Evolutionary conservation across 345 rosid species (phyloP).

Genomic region (Fremontodendron californicum): DNA sequence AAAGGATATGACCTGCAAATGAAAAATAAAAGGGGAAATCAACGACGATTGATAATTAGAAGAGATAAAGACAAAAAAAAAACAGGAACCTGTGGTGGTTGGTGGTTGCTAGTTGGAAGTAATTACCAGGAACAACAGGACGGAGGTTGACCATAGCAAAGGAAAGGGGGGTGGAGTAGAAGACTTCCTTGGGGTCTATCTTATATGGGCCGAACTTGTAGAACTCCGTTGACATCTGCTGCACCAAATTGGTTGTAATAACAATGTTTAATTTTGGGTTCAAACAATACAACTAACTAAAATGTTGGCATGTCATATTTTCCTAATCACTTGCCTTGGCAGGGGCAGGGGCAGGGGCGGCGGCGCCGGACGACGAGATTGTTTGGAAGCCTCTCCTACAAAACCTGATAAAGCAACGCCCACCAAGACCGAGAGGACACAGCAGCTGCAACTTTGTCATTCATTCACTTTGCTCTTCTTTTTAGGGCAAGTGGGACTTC

Average conservation of each 20-base stretch:
- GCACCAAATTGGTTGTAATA: background rate
- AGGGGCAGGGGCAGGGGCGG: background rate
- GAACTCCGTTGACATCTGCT: conserved; percentile 36
- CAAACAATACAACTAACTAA: background rate
- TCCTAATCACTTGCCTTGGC: conserved; percentile 15
- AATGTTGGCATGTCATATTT: background rate
- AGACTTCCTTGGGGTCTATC: conserved; percentile 69
- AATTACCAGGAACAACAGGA: conserved; percentile 74
- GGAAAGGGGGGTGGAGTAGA: conserved; percentile 64
- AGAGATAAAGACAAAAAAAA: no score
- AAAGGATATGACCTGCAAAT: conserved; percentile 98
- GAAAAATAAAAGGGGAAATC: conserved; percentile 5
- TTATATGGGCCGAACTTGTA: conserved; percentile 66
- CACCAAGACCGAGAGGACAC: background rate
- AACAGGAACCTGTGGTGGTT: background rate
- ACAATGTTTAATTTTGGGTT: background rate
- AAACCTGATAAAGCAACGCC: conserved; percentile 6
- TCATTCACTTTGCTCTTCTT: background rate
- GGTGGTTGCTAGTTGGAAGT: background rate
- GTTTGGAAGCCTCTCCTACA: background rate
- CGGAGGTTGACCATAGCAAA: conserved; percentile 89
- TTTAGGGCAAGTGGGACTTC: background rate
- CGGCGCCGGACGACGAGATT: background rate
- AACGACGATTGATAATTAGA: background rate
- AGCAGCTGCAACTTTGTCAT: conserved; percentile 8